Conservation (phyloP, 2,329 filamentous ascomycete species). For the Ophiocordyceps camponoti-floridani region DNA sequence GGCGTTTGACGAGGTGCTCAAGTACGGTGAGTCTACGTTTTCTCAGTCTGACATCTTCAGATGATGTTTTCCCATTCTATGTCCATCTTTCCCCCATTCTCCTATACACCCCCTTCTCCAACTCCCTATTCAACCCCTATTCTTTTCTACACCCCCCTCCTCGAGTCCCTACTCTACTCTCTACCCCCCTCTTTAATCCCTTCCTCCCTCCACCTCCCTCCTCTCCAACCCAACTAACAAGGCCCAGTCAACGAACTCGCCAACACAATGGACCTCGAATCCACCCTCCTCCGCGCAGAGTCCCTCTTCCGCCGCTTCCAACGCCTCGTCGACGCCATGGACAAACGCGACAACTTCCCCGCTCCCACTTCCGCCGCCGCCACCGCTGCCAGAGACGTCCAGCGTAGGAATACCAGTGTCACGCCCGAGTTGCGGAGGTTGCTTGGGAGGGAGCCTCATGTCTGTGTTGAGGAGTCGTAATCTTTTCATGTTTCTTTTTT, state of each 20-base stretch:
- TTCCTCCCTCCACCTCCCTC: no score
- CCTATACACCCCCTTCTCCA: no score
- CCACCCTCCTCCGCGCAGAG: slow-evolving; percentile 75
- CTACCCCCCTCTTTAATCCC: no score
- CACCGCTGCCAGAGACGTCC: background rate
- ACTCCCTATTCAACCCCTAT: background rate
- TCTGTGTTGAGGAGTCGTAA: no score
- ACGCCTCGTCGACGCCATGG: slow-evolving; percentile 73
- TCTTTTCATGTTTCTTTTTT: background rate
- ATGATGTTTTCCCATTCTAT: no score
- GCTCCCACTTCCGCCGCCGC: slow-evolving; percentile 15
- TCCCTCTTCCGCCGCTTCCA: slow-evolving; percentile 77
- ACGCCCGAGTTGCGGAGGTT: slow-evolving; percentile 38
- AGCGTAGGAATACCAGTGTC: slow-evolving; percentile 13
- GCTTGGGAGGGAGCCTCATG: no score
- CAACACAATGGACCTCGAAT: slow-evolving; percentile 76
- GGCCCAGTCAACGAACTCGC: slow-evolving; percentile 77
- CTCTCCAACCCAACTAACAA: slow-evolving; percentile 5
- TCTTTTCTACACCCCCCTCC: background rate
- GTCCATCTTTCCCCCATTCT: no score
- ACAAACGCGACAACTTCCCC: slow-evolving; percentile 80
- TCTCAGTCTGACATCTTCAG: no score
- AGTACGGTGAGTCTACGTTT: slow-evolving; percentile 70
- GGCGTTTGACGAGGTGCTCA: slow-evolving; percentile 92
- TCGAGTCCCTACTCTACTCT: background rate